These are phyloP conservation scores for Cytospora chrysosperma DNA, from an alignment of 2,329 filamentous ascomycete species.

Conservation along the genomic window DNA sequence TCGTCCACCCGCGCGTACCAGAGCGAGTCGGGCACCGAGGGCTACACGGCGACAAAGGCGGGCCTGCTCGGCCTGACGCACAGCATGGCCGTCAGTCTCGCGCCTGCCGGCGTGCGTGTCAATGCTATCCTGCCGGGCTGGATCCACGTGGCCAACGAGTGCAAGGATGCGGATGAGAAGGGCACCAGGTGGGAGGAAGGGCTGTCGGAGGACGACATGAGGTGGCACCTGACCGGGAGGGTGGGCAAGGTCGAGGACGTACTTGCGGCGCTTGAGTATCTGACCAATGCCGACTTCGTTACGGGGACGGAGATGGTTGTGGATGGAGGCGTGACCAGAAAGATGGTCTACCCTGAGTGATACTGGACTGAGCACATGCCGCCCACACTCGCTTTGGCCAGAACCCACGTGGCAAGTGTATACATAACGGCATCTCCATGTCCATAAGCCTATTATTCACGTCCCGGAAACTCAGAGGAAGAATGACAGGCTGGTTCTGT, in stretches of 20 bases:
- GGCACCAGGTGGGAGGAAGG: slow-evolving; percentile 45
- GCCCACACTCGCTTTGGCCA: too few species aligned
- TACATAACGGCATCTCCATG: too few species aligned
- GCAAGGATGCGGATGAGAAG: slow-evolving; percentile 36
- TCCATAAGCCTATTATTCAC: too few species aligned
- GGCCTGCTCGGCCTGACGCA: slow-evolving; percentile 50
- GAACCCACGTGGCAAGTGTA: too few species aligned
- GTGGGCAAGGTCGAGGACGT: slow-evolving; percentile 50
- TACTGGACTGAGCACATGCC: too few species aligned
- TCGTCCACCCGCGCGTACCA: slow-evolving; percentile 50
- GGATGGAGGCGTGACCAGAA: slow-evolving; percentile 33
- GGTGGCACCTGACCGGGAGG: slow-evolving; percentile 49
- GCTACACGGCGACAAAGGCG: slow-evolving; percentile 50
- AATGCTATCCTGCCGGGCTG: slow-evolving; percentile 52
- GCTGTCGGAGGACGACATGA: slow-evolving; percentile 42
- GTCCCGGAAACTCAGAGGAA: background rate
- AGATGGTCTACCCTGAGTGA: slow-evolving; percentile 35
- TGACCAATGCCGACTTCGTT: slow-evolving; percentile 31
- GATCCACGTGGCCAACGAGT: slow-evolving; percentile 47
- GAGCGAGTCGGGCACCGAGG: slow-evolving; percentile 49
- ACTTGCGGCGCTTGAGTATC: slow-evolving; percentile 30
- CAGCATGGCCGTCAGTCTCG: slow-evolving; percentile 46
- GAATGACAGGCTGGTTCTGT: background rate
- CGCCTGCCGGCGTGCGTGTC: slow-evolving; percentile 43
- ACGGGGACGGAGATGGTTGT: slow-evolving; percentile 33